Evolutionary conservation across 2,329 filamentous ascomycete genomes (phyloP).

Genomic region (Colletotrichum coccodes): DNA sequence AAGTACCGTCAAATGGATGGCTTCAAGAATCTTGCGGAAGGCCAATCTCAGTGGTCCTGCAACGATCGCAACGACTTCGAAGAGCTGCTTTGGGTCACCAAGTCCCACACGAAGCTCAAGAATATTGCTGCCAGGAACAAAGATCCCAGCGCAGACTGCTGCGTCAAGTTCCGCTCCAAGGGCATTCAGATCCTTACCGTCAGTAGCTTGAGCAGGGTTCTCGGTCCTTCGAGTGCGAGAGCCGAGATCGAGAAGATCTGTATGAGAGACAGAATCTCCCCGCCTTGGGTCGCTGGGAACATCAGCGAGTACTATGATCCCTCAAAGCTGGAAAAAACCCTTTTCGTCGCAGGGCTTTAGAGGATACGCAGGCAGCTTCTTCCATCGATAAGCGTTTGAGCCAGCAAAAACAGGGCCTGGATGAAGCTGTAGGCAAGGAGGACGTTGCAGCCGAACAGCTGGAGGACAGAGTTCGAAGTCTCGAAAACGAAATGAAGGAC

Average conservation of each 20-base stretch:
- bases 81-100: conserved; percentile 26
- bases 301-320: background rate
- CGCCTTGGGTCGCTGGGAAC: conserved; percentile 14
- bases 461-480: background rate
- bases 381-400: background rate
- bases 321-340: background rate
- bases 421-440: background rate
- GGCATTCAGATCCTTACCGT: conserved; percentile 24
- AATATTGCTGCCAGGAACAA: conserved; percentile 7
- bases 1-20: background rate
- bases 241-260: conserved; percentile 19
- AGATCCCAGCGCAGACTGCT: conserved; percentile 20
- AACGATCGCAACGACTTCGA: conserved; percentile 1
- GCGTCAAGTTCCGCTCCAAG: conserved; percentile 9
- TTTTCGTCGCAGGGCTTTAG: background rate
- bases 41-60: background rate
- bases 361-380: background rate
- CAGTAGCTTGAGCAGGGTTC: conserved; percentile 14
- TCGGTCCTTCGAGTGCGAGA: conserved; percentile 1
- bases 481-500: background rate
- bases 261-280: conserved; percentile 13
- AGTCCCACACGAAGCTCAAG: conserved; percentile 17
- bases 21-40: background rate
- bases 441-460: background rate
- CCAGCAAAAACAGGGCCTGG: background rate